These are phyloP conservation scores for Cladorrhinum samala DNA, from an alignment of 495 filamentous ascomycete genomes.

Conservation along the genomic window DNA sequence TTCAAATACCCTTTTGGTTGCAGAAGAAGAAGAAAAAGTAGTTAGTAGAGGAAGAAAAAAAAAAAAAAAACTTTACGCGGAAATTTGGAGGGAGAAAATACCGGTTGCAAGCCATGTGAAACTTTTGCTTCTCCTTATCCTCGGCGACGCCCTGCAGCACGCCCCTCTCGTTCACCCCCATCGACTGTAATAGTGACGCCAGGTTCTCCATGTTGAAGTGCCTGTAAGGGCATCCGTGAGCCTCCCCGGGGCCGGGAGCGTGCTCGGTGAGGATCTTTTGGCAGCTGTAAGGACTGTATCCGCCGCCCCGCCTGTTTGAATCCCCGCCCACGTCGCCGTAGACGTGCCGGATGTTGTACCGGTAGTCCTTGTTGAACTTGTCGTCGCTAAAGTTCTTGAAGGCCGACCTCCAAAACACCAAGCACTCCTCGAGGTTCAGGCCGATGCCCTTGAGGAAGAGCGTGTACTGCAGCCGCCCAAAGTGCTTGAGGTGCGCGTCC, in stretches of 20 bases:
- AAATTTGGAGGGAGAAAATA: constrained; percentile 28
- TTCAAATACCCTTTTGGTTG: constrained; percentile 76
- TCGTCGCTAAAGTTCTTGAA: constrained; percentile 87
- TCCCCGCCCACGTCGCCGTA: constrained; percentile 97
- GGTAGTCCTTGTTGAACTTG: constrained; percentile 89
- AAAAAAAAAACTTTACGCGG: not conserved
- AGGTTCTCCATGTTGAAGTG: constrained; percentile 88
- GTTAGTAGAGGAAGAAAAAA: not conserved
- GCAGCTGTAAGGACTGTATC: constrained; percentile 86
- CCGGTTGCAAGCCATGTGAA: constrained; percentile 93
- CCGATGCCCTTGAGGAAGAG: constrained; percentile 98
- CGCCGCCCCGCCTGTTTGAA: constrained; percentile 71
- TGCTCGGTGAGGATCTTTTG: constrained; percentile 89
- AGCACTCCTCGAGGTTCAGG: constrained; percentile 79
- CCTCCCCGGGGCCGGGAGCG: constrained; percentile 74
- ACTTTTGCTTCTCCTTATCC: constrained; percentile 82
- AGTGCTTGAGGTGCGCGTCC: constrained; percentile 88
- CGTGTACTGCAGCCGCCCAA: constrained; percentile 87
- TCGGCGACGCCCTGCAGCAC: constrained; percentile 76
- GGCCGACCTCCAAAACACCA: constrained; percentile 85
- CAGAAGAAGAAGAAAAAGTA: not conserved
- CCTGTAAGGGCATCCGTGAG: constrained; percentile 92
- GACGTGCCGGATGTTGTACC: constrained; percentile 88
- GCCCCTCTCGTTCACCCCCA: constrained; percentile 70
- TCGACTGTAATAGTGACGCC: constrained; percentile 59